phyloP scores from a whole-genome alignment of 2,329 filamentous ascomycete species.

The Lecanoromycetidae sp. region DNA sequence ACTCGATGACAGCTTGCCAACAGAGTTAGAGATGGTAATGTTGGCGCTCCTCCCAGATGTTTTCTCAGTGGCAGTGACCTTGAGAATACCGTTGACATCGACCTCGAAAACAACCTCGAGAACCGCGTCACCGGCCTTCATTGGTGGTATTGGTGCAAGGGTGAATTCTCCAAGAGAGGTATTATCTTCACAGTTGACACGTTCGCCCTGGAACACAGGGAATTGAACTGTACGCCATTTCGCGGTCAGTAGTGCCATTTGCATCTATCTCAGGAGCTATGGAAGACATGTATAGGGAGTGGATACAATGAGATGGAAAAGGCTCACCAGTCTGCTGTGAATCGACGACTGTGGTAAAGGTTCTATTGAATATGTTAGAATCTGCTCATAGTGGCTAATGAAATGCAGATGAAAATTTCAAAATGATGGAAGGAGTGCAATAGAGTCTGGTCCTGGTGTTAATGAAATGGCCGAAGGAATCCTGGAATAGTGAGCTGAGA shows the following conservation, averaged over 20 bases:
- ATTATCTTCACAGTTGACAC: slow-evolving; percentile 97
- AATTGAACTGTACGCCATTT: slow-evolving; percentile 86
- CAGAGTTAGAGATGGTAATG: slow-evolving; percentile 99
- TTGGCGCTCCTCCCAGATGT: slow-evolving; percentile 94
- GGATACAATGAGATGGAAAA: too few relatives aligned
- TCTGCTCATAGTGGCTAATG: not conserved
- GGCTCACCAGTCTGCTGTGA: slow-evolving; percentile 66
- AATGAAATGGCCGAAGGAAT: too few relatives aligned
- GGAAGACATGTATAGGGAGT: too few relatives aligned
- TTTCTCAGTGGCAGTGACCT: slow-evolving; percentile 99
- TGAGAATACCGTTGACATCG: slow-evolving; percentile 99
- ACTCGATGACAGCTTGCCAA: slow-evolving; percentile 85
- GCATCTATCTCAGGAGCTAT: too few relatives aligned
- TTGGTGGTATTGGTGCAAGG: slow-evolving; percentile 68
- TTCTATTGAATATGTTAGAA: slow-evolving; percentile 28
- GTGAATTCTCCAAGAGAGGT: slow-evolving; percentile 97
- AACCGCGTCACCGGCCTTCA: slow-evolving; percentile 91
- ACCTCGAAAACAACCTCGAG: slow-evolving; percentile 98
- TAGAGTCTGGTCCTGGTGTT: too few relatives aligned
- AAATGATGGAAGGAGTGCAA: too few relatives aligned
- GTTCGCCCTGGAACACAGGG: slow-evolving; percentile 90
- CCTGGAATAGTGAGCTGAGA: not conserved
- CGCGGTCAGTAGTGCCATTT: too few relatives aligned
- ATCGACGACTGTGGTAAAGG: slow-evolving; percentile 74
- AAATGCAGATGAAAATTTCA: not conserved